A percentile compares a stretch with the other conserved stretches of the same genome.
Evolutionary conservation across 768 basidiomycete species (phyloP).

Genomic region (Flagelloscypha sp.): DNA sequence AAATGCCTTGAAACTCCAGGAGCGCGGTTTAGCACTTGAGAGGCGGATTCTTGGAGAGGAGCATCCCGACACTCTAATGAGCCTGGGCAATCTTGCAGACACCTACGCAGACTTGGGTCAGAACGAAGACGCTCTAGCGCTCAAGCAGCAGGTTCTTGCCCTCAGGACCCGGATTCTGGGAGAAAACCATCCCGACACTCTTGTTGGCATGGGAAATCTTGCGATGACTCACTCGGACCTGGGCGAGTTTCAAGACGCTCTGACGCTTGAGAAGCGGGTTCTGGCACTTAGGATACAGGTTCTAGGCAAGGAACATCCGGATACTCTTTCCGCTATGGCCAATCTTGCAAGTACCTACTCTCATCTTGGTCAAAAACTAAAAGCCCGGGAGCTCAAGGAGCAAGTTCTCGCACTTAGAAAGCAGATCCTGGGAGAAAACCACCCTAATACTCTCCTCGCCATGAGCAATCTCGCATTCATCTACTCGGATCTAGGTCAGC

Average conservation of each 20-base stretch:
- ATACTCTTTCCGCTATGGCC: slow-evolving; percentile 4
- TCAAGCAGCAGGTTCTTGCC: slow-evolving; percentile 1
- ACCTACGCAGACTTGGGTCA: slow-evolving; percentile 5
- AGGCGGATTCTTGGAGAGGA: slow-evolving; percentile 1
- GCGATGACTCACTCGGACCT: slow-evolving; percentile 6
- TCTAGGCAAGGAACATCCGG: slow-evolving; percentile 6
- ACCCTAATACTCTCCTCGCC: slow-evolving; percentile 4
- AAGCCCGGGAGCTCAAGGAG: slow-evolving; percentile 3
- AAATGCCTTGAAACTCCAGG: slow-evolving; percentile 2
- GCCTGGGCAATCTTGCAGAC: slow-evolving; percentile 6
- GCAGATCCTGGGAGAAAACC: slow-evolving; percentile 5
- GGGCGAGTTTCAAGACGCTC: slow-evolving; percentile 3
- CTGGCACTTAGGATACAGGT: background rate
- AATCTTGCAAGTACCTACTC: slow-evolving; percentile 9
- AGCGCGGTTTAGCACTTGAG: background rate
- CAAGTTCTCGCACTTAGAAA: background rate
- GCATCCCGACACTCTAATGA: slow-evolving; percentile 5
- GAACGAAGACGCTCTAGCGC: slow-evolving; percentile 2
- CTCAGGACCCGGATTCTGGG: slow-evolving; percentile 2
- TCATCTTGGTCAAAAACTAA: slow-evolving; percentile 1
- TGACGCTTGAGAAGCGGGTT: slow-evolving; percentile 1
- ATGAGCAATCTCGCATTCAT: slow-evolving; percentile 8
- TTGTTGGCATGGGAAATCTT: slow-evolving; percentile 4
- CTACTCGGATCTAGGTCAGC: too few relatives aligned
- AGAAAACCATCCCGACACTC: slow-evolving; percentile 7